Conservation (phyloP, 1,284 basidiomycete genomes). For the Waitea zeae region DNA sequence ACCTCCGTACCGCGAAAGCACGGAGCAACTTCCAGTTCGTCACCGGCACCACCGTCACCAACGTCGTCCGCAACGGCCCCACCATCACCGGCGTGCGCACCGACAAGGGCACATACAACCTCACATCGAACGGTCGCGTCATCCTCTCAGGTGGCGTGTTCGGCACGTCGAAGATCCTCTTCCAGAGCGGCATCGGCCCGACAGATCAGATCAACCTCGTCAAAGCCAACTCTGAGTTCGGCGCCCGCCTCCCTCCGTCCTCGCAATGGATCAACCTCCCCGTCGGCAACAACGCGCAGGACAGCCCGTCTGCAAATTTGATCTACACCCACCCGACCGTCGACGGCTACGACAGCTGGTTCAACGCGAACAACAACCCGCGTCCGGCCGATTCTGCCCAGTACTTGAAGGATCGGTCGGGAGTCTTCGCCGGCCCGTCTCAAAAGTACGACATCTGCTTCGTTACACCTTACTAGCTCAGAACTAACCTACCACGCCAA, state of each 20-base stretch:
- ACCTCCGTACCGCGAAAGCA: conserved; percentile 34
- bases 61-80: conserved; percentile 30
- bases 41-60: conserved; percentile 5
- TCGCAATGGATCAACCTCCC: conserved; percentile 40
- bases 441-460: too few species aligned
- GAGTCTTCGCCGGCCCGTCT: conserved; percentile 38
- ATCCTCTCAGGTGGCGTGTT: conserved; percentile 39
- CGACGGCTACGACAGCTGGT: conserved; percentile 51
- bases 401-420: conserved; percentile 31
- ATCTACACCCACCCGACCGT: conserved; percentile 47
- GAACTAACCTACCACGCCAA: too few species aligned
- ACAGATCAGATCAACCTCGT: conserved; percentile 38
- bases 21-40: conserved; percentile 26
- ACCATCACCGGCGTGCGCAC: conserved; percentile 41
- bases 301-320: conserved; percentile 49
- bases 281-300: conserved; percentile 32
- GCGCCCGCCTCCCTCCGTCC: conserved; percentile 27
- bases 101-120: conserved; percentile 36
- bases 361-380: conserved; percentile 31
- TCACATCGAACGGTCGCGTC: conserved; percentile 39
- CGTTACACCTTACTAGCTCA: too few species aligned
- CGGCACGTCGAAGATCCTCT: conserved; percentile 38
- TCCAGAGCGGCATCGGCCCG: conserved; percentile 45
- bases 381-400: conserved; percentile 34
- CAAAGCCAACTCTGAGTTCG: conserved; percentile 24